Base-by-base conservation (phyloP, 768 basidiomycete genomes). In the Stropharia rugosoannulata region DNA sequence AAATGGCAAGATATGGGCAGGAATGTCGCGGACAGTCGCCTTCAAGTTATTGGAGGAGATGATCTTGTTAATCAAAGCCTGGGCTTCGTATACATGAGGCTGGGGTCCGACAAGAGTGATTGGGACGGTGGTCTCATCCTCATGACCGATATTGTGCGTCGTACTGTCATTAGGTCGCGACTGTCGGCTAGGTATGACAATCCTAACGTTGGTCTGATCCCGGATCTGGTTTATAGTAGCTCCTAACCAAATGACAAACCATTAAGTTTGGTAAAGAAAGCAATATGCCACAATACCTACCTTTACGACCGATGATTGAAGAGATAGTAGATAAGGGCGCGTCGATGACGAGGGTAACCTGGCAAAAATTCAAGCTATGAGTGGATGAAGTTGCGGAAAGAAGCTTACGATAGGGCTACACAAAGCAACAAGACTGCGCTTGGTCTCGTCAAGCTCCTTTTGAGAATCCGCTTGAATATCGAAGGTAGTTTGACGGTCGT, bases 181-280 rank as follows among this genome's bases (percentile, higher is more conserved):
- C 55, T 97, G 97, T n/a, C n/a, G n/a, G n/a, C n/a, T n/a, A n/a
- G n/a, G n/a, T 60, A 99, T 94, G 66, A 98, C 93, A 54, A 99
- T 84, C 65, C 75, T 85, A 58, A 91, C 90, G 61, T 81, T 82
- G 44, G 94, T 96, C 66, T 93, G 86, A 65, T 98, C 96, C 51
- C 93, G 93, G 64, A 99, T 91, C 56, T 84, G 80, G 73, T 94
- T 98, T 61, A 99, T 79, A 45, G 86, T 95, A 15, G 91, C 87
- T 66, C 92, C 91, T 92, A 10, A 12, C n/a, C n/a, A 47, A 41
- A 50, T 9, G 37, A 38, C 29, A 19, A 49, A 51, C 48, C 38
- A 54, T 54, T 56, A 49, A 41, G 50, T 57, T 51, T 13, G 49
- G 48, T 29, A 13, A 51, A 25, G 52, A 57, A 16, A 15, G 27